These are phyloP conservation scores for Dictyostelium discoideum DNA, from an alignment of 78 protist genomes.

Conservation along the genomic window dicty_2.7 NC_007088.5:2913501-2914000, in stretches of 20 bases:
- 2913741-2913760: not conserved
- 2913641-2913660: not conserved
- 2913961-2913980: conserved; percentile 13
- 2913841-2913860: conserved; percentile 39
- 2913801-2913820: conserved; percentile 2
- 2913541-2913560: conserved; percentile 69
- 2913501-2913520: not conserved
- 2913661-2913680: conserved; percentile 72
- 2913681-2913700: not conserved
- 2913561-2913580: conserved; percentile 53
- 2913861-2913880: conserved; percentile 47
- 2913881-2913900: conserved; percentile 40
- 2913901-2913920: conserved; percentile 32
- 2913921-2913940: conserved; percentile 20
- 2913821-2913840: conserved; percentile 66
- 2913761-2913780: conserved; percentile 57
- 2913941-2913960: conserved; percentile 30
- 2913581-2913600: conserved; percentile 29
- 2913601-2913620: not conserved
- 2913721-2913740: conserved; percentile 39
- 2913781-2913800: conserved; percentile 39
- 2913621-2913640: conserved; percentile 17
- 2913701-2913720: conserved; percentile 47
- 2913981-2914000: conserved; percentile 49
- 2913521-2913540: conserved; percentile 44